phyloP scores from a whole-genome alignment of 2,329 filamentous ascomycete species.

The Fusarium xyrophilum region DNA sequence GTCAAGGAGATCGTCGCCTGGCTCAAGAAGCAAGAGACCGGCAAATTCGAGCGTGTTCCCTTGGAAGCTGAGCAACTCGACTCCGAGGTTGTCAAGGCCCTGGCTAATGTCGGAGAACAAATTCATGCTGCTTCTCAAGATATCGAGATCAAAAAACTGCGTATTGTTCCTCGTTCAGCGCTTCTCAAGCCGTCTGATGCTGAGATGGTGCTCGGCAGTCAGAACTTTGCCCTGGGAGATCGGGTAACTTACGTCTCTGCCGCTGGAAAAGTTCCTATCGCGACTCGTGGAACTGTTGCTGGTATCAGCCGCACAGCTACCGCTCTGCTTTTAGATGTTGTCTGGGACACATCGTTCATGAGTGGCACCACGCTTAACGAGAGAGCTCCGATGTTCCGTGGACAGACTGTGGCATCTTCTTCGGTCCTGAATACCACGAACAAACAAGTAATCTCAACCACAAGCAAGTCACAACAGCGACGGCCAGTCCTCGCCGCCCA shows the following conservation, averaged over 20 bases:
- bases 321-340: conserved; percentile 82
- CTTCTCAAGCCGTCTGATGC: conserved; percentile 93
- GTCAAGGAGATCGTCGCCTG: conserved; percentile 94
- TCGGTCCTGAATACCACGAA: conserved; percentile 87
- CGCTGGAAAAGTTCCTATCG: conserved; percentile 93
- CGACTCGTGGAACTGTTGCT: conserved; percentile 89
- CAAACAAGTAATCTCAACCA: conserved; percentile 77
- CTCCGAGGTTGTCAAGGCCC: conserved; percentile 81
- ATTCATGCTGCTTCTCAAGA: conserved; percentile 59
- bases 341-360: conserved; percentile 97
- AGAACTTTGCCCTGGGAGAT: conserved; percentile 84
- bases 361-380: conserved; percentile 91
- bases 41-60: conserved; percentile 93
- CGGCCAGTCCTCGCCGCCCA: conserved; percentile 58
- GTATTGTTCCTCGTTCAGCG: conserved; percentile 82
- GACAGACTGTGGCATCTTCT: conserved; percentile 87
- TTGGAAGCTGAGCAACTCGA: conserved; percentile 96
- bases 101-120: conserved; percentile 78
- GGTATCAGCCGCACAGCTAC: conserved; percentile 89
- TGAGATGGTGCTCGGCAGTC: conserved; percentile 88
- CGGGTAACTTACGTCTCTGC: conserved; percentile 92
- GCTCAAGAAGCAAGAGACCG: conserved; percentile 90
- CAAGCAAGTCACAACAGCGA: conserved; percentile 59
- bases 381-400: conserved; percentile 90
- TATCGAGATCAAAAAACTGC: conserved; percentile 71